Conservation (phyloP, 140 eudicot species). For the Anethum foeniculum region DNA sequence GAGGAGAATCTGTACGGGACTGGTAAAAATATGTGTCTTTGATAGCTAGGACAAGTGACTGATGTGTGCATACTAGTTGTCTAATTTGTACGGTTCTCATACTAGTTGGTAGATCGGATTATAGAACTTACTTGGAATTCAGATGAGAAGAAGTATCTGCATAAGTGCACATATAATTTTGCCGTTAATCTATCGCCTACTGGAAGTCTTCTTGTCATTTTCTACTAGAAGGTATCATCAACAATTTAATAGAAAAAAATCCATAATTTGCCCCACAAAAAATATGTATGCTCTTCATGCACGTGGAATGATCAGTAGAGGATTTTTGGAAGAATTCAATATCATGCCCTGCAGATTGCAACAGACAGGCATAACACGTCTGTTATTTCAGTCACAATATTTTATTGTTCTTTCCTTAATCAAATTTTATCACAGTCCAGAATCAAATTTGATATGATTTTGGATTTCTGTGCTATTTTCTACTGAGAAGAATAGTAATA, state of each 20-base stretch:
- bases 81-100: too few relatives aligned
- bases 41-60: too few relatives aligned
- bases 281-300: neutral
- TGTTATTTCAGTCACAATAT: too few relatives aligned
- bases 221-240: constrained; percentile 67
- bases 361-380: neutral
- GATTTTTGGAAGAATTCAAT: neutral
- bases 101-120: constrained; percentile 68
- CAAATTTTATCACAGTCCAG: too few relatives aligned
- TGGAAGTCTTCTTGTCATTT: constrained; percentile 96
- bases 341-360: neutral
- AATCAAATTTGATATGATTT: too few relatives aligned
- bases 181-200: constrained; percentile 34
- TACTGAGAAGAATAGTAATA: too few relatives aligned
- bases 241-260: neutral
- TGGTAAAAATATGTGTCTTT: too few relatives aligned
- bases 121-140: constrained; percentile 82
- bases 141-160: constrained; percentile 82
- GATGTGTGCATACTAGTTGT: too few relatives aligned
- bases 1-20: too few relatives aligned
- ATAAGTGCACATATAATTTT: constrained; percentile 63
- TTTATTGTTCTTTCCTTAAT: too few relatives aligned
- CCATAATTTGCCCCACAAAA: neutral
- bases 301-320: neutral
- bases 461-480: too few relatives aligned